Evolutionary conservation across 495 filamentous ascomycete genomes (phyloP).

Genomic region (Terfezia claveryi): DNA sequence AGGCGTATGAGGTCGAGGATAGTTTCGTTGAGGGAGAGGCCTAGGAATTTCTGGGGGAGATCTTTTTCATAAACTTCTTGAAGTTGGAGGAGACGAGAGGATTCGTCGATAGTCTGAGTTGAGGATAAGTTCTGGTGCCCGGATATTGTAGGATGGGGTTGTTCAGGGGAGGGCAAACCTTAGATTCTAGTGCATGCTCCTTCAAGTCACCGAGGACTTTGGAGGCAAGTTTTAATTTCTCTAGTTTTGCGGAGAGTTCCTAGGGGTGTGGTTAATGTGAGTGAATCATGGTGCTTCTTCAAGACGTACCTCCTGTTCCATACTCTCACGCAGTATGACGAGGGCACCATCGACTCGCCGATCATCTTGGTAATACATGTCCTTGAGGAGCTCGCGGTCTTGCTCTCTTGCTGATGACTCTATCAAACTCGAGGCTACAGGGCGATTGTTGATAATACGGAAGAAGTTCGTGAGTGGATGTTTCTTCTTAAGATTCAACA

Average conservation of each 20-base stretch:
- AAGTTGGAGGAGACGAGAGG: conserved; percentile 51
- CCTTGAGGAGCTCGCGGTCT: conserved; percentile 70
- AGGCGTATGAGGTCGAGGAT: conserved; percentile 57
- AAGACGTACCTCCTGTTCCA: conserved; percentile 5
- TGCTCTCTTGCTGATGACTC: conserved; percentile 57
- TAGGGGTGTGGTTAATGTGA: background rate
- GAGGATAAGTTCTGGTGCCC: background rate
- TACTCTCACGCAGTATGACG: conserved; percentile 55
- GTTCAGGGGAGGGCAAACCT: conserved; percentile 9
- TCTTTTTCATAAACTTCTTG: conserved; percentile 75
- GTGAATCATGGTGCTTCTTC: background rate
- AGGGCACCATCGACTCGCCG: conserved; percentile 72
- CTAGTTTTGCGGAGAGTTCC: conserved; percentile 26
- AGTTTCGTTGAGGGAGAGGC: conserved; percentile 74
- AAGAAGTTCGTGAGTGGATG: conserved; percentile 81
- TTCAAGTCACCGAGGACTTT: conserved; percentile 68
- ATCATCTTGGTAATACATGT: conserved; percentile 95
- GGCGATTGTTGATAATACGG: conserved; percentile 68
- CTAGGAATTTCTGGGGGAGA: conserved; percentile 42
- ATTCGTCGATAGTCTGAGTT: conserved; percentile 40
- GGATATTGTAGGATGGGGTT: background rate
- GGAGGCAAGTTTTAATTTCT: conserved; percentile 67
- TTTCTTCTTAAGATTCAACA: conserved; percentile 75
- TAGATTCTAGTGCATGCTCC: conserved; percentile 54
- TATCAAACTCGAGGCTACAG: conserved; percentile 70